Percentiles rank a stretch among this genome's conserved stretches.
phyloP scores from a whole-genome alignment of 2,329 filamentous ascomycete species.

The Fusarium clavum region DNA sequence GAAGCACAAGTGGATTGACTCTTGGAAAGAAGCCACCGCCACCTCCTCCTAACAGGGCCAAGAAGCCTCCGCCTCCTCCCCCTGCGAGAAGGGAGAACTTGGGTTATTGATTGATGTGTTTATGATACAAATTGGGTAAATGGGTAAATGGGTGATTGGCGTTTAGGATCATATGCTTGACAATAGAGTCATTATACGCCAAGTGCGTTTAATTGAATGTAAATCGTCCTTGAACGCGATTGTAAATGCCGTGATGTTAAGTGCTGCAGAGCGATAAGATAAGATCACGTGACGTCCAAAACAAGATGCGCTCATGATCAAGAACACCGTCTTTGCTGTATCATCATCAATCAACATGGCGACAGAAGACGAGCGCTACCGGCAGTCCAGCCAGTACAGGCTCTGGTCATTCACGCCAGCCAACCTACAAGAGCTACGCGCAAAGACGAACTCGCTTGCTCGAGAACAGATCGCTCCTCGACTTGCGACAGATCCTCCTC shows the following conservation, averaged over 20 bases:
- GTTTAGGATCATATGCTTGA: constrained; percentile 31
- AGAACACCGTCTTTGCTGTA: constrained; percentile 2
- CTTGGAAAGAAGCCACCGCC: constrained; percentile 66
- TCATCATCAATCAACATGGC: constrained; percentile 63
- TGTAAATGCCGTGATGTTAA: background rate
- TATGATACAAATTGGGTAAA: constrained; percentile 3
- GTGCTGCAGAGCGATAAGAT: constrained; percentile 15
- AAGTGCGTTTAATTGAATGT: constrained; percentile 37
- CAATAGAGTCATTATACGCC: constrained; percentile 36
- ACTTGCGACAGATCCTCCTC: constrained; percentile 65
- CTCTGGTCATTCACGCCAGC: constrained; percentile 91
- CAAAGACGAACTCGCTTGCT: constrained; percentile 83
- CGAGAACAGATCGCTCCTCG: constrained; percentile 68
- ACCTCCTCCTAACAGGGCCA: constrained; percentile 61
- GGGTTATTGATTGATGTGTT: constrained; percentile 38
- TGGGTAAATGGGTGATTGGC: constrained; percentile 21
- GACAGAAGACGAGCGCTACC: constrained; percentile 91
- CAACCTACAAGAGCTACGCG: constrained; percentile 76
- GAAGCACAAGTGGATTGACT: constrained; percentile 53
- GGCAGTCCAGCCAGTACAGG: constrained; percentile 87
- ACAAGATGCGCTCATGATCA: constrained; percentile 3
- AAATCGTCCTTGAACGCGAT: background rate
- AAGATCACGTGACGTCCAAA: constrained; percentile 24
- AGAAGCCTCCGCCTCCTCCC: constrained; percentile 54
- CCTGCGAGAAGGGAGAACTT: constrained; percentile 49